Base-by-base conservation (phyloP, 1,139 yeast genomes). In the Candida frijolesensis region DNA sequence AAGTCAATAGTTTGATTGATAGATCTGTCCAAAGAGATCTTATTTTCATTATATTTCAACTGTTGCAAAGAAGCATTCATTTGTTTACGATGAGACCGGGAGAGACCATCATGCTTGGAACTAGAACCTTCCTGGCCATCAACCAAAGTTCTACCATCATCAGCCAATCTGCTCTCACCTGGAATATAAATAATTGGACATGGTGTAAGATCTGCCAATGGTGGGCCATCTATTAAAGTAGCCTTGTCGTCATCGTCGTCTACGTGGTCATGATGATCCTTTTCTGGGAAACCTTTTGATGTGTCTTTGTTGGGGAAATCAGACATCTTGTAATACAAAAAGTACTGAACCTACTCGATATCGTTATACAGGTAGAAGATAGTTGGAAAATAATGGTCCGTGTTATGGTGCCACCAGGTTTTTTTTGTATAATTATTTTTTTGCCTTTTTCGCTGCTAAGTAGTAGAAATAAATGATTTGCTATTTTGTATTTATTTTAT, bases 11-110 rank as follows among this genome's bases (percentile, higher is more conserved):
- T 82, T 35, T 80, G 75, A 52, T 81, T 74, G 52, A 89, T 86
- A 15, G 86, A 76, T 48, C 87, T 69, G 51, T 85, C 88, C 51
- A 89, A 71, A 0, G 85, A 76, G 2, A 82, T 69, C 50, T 85
- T 78, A 67, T 84, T 84, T 55, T 84, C 83, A 61, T 87, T 87
- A 65, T 87, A 89, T 52, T 82, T 86, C 29, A 84, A 65, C 60
- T 89, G 95, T 53, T 83, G 82, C 25, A 85, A 63, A 44, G 87
- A 83, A 16, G 84, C 67, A 59, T 74, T 66, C 40, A 74, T 40
- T 44, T 54, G 45, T 35, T 50, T 49, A 37, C 48, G 53, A 43
- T 18, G 41, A 45, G 32, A 46, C n/a, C 37, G 44, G 42, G 39
- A 37, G n/a, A 47, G 25, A 18, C 22, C 18, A 10, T 44, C 46